These are phyloP conservation scores for Yamadazyma dushanensis DNA, from an alignment of 1,139 yeast genomes.

Conservation along the genomic window DNA sequence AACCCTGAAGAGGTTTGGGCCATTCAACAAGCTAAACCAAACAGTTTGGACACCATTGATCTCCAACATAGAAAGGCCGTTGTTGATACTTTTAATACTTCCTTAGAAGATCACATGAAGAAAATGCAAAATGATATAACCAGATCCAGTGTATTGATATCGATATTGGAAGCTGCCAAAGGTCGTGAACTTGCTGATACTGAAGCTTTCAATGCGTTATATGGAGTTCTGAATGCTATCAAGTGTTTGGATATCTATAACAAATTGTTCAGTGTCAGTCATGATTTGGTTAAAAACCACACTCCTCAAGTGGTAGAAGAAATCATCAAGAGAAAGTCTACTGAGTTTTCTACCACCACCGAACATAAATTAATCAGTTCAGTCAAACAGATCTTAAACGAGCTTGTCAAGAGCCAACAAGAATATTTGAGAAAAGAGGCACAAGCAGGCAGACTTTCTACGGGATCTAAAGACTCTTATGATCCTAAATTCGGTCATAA, in stretches of 20 bases:
- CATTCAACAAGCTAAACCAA: slow-evolving; percentile 47
- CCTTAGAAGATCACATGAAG: slow-evolving; percentile 34
- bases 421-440: slow-evolving; percentile 49
- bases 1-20: slow-evolving; percentile 64
- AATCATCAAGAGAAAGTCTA: slow-evolving; percentile 36
- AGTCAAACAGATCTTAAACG: slow-evolving; percentile 56
- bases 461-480: slow-evolving; percentile 39
- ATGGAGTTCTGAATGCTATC: slow-evolving; percentile 24
- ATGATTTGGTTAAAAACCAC: slow-evolving; percentile 22
- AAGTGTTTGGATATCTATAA: slow-evolving; percentile 35
- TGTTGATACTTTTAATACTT: slow-evolving; percentile 26
- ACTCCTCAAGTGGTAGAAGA: slow-evolving; percentile 18
- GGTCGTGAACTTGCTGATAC: slow-evolving; percentile 23
- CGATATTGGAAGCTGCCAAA: slow-evolving; percentile 30
- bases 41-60: slow-evolving; percentile 33
- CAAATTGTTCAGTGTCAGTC: slow-evolving; percentile 28
- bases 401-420: slow-evolving; percentile 50
- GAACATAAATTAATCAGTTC: slow-evolving; percentile 45
- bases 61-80: slow-evolving; percentile 19
- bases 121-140: slow-evolving; percentile 41
- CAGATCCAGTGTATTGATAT: slow-evolving; percentile 46
- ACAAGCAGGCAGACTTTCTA: slow-evolving; percentile 23
- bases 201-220: slow-evolving; percentile 19
- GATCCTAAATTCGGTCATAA: slow-evolving; percentile 58
- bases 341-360: slow-evolving; percentile 32